Evolutionary conservation across 169 alveolate genomes (phyloP), one percentile per base, ranked within the genome.

Genomic region (Eimeria maxima): DNA sequence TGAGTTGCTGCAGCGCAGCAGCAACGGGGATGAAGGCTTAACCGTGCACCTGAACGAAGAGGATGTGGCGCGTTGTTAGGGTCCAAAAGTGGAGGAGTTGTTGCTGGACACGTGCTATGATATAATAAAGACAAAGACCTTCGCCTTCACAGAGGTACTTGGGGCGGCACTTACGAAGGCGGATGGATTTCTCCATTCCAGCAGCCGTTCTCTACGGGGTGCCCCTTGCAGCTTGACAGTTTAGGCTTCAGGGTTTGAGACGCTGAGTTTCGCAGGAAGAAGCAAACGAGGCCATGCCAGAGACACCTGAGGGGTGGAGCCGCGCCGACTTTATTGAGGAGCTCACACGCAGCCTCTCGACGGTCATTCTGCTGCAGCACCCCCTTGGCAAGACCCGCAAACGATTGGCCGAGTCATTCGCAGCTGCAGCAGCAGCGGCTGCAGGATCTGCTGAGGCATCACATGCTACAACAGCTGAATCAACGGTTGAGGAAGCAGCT

Each of bases 21-120:
- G 44, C 78, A 8, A 22, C 44, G 10, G 78, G 22, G 14, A 18
- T 29, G 47, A n/a, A 2, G 10, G 24, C 22, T 67, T 0, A 67
- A n/a, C 47, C 78, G 44, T 67, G 11, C 44, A 67, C 44, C 44
- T 67, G 22, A 27, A 29, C 29, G 29, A 24, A 67, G 47, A 4
- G 78, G 0, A 47, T 29, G 38, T 74, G 86, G 60, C 86, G 63
- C 50, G 65, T 53, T 22, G 22, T 84, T 69, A 84, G 92, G 92
- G 78, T 10, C 55, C 76, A 13, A 78, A 29, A 3, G 92, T 84
- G 92, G 92, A 84, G 45, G 92, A 84, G 63, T 47, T 84, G 78
- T 24, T 84, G 78, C 92, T 84, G 33, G 92, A 84, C 78, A 84
- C 76, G 55, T 84, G 92, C 92, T 84, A 84, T 33, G 92, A 84